Evolutionary conservation across 192 early-diverging fungal genomes (phyloP), one percentile per base, ranked within the genome.

Genomic region (Gryganskiella cystojenkinii): DNA sequence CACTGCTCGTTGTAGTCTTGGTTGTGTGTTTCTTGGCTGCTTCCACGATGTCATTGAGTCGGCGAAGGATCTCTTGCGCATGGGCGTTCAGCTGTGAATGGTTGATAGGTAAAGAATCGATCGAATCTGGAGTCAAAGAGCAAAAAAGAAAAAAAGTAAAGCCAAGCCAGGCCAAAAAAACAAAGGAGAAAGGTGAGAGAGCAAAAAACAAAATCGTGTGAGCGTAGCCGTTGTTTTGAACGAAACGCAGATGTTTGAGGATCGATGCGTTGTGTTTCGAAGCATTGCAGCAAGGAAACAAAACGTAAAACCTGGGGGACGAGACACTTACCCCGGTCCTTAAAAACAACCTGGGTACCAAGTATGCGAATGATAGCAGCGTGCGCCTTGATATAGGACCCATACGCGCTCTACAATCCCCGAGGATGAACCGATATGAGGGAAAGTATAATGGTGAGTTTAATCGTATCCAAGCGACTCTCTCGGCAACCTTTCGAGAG

Each of bases 41-140:
- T 11, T 78, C 74, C 22, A 78, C 56, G 22, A 78, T 69, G 19
- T 64, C 74, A 42, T 78, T 78, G 30, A 66, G 56, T 35, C 74
- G 37, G 28, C 61, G 74, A 31, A 78, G 56, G 43, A 69, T 69
- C 24, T 78, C 74, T 34, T 78, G 74, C 17, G 66, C 74, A 34
- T 78, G 67, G 13, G 66, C 60, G 19, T 68, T 19, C 30, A 78
- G 67, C 27, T 78, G 74, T 55, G 35, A 54, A 54, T 69, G 64
- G 47, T 78, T 78, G 22, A 43, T 61, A 42, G 74, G 74, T 14
- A 25, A 9, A 2, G 66, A 63, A 24, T 69, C 56, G 15, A 78
- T 44, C 33, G 61, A 51, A 24, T 30, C 72, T 76, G n/a, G n/a
- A n/a, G n/a, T n/a, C n/a, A n/a, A n/a, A n/a, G n/a, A n/a, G n/a